Conservation (phyloP, 208 protist genomes). For the Trypanosoma theileri region DNA sequence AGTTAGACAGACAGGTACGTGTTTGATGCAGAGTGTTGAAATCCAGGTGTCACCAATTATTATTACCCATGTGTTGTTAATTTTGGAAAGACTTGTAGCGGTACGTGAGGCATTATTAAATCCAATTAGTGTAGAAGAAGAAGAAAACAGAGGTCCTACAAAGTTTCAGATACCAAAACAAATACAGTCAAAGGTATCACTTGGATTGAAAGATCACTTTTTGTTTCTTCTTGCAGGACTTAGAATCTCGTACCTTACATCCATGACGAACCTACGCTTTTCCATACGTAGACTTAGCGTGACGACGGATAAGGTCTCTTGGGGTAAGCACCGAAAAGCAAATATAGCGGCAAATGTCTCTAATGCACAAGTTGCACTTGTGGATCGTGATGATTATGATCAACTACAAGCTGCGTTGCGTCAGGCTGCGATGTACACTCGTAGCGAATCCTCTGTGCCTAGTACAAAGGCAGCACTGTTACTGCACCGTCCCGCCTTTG, state of each 20-base stretch:
- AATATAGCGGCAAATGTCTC: conserved; percentile 62
- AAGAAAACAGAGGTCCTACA: conserved; percentile 24
- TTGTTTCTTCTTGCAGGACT: conserved; percentile 70
- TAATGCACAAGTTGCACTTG: conserved; percentile 70
- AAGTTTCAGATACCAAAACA: conserved; percentile 1
- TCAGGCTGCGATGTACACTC: neutral
- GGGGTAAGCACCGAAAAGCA: conserved; percentile 29
- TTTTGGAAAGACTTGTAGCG: conserved; percentile 57
- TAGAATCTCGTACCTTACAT: conserved; percentile 74
- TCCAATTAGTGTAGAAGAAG: conserved; percentile 20
- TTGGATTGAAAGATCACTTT: conserved; percentile 35
- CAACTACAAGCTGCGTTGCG: conserved; percentile 29
- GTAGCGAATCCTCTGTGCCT: conserved; percentile 28
- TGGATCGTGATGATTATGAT: conserved; percentile 86
- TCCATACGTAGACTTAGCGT: conserved; percentile 57
- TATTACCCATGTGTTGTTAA: conserved; percentile 72
- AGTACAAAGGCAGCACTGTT: conserved; percentile 20
- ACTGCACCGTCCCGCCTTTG: neutral
- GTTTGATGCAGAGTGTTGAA: conserved; percentile 72
- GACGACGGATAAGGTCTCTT: conserved; percentile 39
- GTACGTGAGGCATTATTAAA: conserved; percentile 36
- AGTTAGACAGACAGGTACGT: conserved; percentile 45
- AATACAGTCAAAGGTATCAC: neutral
- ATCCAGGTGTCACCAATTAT: conserved; percentile 78
- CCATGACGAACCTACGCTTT: conserved; percentile 80